Evolutionary conservation across 2,329 filamentous ascomycete species (phyloP).

Genomic region (Cladorrhinum sp.): DNA sequence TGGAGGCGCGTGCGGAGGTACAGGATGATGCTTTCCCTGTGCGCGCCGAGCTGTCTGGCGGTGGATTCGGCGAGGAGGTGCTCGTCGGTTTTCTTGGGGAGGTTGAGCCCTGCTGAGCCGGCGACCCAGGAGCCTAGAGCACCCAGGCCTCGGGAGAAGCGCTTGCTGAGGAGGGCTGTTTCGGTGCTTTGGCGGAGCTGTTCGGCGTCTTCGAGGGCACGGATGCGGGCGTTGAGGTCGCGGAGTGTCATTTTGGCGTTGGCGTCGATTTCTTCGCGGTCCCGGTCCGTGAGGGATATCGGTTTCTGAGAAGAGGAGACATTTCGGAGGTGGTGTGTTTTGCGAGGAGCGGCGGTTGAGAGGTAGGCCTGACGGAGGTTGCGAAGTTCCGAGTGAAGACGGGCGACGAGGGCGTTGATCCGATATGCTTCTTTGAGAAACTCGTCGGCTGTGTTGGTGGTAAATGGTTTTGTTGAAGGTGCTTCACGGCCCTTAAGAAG

Average conservation of each 20-base stretch:
- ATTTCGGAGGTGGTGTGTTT: constrained; percentile 50
- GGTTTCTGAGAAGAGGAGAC: constrained; percentile 38
- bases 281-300: constrained; percentile 68
- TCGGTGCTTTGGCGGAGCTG: constrained; percentile 76
- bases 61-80: constrained; percentile 70
- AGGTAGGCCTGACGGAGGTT: constrained; percentile 88
- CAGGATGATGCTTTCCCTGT: constrained; percentile 82
- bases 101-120: constrained; percentile 48
- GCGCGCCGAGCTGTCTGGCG: constrained; percentile 62
- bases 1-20: constrained; percentile 74
- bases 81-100: constrained; percentile 50
- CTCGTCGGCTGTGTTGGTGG: constrained; percentile 63
- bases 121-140: constrained; percentile 63
- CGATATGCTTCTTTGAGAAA: constrained; percentile 93
- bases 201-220: constrained; percentile 76
- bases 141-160: constrained; percentile 63
- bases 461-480: constrained; percentile 45
- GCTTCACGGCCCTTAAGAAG: constrained; percentile 60
- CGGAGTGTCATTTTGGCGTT: constrained; percentile 82
- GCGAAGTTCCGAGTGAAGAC: constrained; percentile 75
- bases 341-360: constrained; percentile 68
- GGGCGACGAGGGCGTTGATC: constrained; percentile 83
- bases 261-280: constrained; percentile 83
- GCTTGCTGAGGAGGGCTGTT: constrained; percentile 66
- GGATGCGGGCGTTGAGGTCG: constrained; percentile 79